Evolutionary conservation across 371 early-diverging fungal genomes (phyloP), one percentile per base, ranked within the genome.

Genomic region (Saksenaea vasiformis): DNA sequence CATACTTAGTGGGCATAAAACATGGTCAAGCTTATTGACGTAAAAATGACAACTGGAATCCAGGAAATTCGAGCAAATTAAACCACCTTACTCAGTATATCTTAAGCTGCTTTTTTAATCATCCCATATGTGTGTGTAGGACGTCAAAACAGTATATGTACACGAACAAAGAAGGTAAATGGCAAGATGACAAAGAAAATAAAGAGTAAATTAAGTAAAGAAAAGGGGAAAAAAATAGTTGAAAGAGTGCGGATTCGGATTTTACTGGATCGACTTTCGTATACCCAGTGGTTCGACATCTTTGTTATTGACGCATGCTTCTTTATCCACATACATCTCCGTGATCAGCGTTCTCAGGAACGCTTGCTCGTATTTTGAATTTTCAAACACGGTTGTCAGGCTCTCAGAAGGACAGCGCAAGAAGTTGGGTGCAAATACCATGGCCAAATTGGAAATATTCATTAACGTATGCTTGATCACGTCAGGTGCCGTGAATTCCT

Each of bases 391-490:
- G 7, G 84, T 76, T 17, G 84, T 84, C 27, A 92, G 85, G 63
- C 87, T 84, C 56, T 88, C 91, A 60, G 85, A 83, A 10, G 97
- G 97, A 67, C 94, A 94, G 31, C 97, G 82, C 56, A 98, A 77
- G 58, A 97, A 90, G 43, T 91, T 93, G 11, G 98, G 98, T 2
- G 96, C 97, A 78, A 96, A 97, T 11, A 98, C 96, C 89, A 98
- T 93, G 31, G 98, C 98, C 56, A 98, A 69, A 61, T 97, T 98
- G 58, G 84, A 75, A 22, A 91, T 78, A 27, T 87, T 90, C 98
- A 98, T 98, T 69, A 91, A 87, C 8, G 97, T 97, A 13, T 82
- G 66, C 31, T 85, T 73, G 44, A 83, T 86, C 28, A 92, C 86
- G 15, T 76, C 73, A 1, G 89, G 87, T 8, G 85, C 85, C 14